phyloP scores from a whole-genome alignment of 2,329 filamentous ascomycete genomes.

The Septoria linicola region DNA sequence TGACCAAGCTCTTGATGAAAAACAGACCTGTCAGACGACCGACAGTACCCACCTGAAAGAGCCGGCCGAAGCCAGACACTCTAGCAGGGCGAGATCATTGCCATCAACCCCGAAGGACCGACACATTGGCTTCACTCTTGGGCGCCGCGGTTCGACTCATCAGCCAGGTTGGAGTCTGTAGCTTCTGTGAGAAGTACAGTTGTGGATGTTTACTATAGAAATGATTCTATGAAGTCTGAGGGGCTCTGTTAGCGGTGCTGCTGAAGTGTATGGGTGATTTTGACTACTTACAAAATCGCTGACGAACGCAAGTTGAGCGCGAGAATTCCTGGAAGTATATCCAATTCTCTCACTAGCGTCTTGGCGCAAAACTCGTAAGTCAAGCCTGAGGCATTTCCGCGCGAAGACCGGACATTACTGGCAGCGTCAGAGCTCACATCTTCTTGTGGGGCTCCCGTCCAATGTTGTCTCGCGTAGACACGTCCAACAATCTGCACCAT shows the following conservation, averaged over 20 bases:
- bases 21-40: conserved; percentile 38
- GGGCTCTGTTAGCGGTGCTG: conserved; percentile 6
- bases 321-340: neutral
- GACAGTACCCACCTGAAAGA: conserved; percentile 35
- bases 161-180: conserved; percentile 48
- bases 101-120: conserved; percentile 28
- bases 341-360: neutral
- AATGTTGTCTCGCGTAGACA: neutral
- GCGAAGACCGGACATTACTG: too few relatives aligned
- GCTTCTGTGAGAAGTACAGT: conserved; percentile 91
- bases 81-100: conserved; percentile 38
- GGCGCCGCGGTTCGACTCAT: conserved; percentile 38
- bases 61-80: conserved; percentile 38
- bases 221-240: conserved; percentile 67
- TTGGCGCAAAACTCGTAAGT: too few relatives aligned
- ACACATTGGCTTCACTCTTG: conserved; percentile 39
- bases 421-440: too few relatives aligned
- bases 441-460: too few relatives aligned
- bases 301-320: conserved; percentile 4
- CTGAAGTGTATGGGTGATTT: conserved; percentile 13
- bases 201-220: conserved; percentile 96
- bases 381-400: too few relatives aligned
- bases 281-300: conserved; percentile 11
- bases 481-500: neutral
- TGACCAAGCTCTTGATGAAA: conserved; percentile 37